Conservation (phyloP, 1,139 yeast genomes). For the Suhomyces anneliseae region DNA sequence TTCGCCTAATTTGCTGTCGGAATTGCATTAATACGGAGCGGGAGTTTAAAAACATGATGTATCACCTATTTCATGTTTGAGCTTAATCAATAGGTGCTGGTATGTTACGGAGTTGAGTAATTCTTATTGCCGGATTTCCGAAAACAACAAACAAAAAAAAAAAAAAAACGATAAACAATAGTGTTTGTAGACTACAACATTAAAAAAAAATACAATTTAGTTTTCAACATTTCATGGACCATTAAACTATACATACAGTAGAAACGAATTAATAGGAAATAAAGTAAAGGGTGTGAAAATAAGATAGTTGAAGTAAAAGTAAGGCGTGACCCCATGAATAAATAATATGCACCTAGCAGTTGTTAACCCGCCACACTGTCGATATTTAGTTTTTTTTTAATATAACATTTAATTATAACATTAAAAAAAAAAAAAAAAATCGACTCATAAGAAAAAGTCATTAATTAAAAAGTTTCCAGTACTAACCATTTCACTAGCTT, state of each 20-base stretch:
- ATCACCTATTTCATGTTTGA: too few species aligned
- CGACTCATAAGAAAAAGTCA: constrained; percentile 42
- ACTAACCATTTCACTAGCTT: constrained; percentile 57
- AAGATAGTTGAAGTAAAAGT: not conserved
- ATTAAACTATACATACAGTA: not conserved
- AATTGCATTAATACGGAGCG: too few species aligned
- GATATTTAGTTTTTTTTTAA: not conserved
- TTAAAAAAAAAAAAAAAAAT: not conserved
- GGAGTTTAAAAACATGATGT: too few species aligned
- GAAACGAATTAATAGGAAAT: not conserved
- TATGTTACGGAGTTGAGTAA: too few species aligned
- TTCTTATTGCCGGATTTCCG: too few species aligned
- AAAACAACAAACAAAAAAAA: too few species aligned
- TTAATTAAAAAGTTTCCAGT: constrained; percentile 49
- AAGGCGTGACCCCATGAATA: not conserved
- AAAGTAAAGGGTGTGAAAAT: not conserved
- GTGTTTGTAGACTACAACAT: too few species aligned
- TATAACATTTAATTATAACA: not conserved
- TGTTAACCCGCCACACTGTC: not conserved
- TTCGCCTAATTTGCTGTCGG: too few species aligned
- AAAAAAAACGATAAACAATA: not conserved
- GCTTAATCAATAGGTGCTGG: too few species aligned
- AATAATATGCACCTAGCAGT: not conserved
- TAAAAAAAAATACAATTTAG: too few species aligned
- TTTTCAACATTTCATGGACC: not conserved